Percentiles rank a stretch among this genome's conserved stretches.
These are phyloP conservation scores for Pichia sp. DNA, from an alignment of 1,139 yeast species.

Conservation along the genomic window DNA sequence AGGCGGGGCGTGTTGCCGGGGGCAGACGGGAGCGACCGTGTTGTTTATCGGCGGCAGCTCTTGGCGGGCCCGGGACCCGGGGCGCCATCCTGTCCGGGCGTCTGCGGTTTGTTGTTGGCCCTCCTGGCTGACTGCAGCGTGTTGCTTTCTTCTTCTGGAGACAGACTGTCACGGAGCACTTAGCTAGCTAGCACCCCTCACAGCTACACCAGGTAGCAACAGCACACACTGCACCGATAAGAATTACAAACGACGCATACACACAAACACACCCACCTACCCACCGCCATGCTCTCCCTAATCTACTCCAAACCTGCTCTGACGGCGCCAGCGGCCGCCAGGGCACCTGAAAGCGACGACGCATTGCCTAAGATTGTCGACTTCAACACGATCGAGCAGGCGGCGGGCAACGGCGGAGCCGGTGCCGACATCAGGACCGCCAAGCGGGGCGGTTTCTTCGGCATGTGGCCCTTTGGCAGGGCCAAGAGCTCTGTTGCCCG, in stretches of 20 bases:
- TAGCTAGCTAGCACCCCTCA: too few relatives aligned
- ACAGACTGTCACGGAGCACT: too few relatives aligned
- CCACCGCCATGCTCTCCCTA: conserved; percentile 15
- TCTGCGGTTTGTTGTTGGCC: too few relatives aligned
- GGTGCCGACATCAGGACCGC: conserved; percentile 2
- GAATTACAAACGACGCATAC: too few relatives aligned
- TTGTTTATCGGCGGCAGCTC: background rate
- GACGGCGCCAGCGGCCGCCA: background rate
- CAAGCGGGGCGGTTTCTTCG: conserved; percentile 2
- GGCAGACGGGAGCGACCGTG: background rate
- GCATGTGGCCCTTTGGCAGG: conserved; percentile 23
- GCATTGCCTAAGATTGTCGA: conserved; percentile 21
- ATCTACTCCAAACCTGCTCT: conserved; percentile 7
- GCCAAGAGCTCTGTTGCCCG: background rate
- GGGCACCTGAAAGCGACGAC: background rate
- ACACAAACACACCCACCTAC: background rate
- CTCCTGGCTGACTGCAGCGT: background rate
- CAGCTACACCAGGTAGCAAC: too few relatives aligned
- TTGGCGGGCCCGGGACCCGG: background rate
- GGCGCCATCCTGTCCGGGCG: background rate
- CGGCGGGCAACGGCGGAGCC: background rate
- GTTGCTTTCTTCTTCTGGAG: too few relatives aligned
- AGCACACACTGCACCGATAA: too few relatives aligned
- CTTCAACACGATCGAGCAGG: conserved; percentile 21
- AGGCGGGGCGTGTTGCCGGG: too few relatives aligned